phyloP scores from a whole-genome alignment of 805 yeast genomes.

The Spencermartinsiella europaea region DNA sequence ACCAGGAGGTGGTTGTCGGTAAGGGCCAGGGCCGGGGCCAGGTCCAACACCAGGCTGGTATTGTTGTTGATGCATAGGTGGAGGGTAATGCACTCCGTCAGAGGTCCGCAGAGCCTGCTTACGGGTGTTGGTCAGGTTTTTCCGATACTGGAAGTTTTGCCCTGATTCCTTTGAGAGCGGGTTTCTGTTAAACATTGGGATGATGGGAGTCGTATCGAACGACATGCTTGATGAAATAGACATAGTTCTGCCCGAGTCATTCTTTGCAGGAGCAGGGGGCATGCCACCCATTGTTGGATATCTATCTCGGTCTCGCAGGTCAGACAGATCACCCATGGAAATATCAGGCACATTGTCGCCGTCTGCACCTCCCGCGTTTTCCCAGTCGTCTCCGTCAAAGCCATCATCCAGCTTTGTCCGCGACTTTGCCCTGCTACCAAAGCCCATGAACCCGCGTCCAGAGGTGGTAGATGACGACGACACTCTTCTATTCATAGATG shows the following conservation, averaged over 20 bases:
- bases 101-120: slow-evolving; percentile 19
- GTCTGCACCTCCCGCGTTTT: slow-evolving; percentile 21
- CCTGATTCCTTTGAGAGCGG: slow-evolving; percentile 7
- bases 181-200: slow-evolving; percentile 27
- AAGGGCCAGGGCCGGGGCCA: slow-evolving; percentile 11
- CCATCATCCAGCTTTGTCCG: slow-evolving; percentile 5
- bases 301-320: slow-evolving; percentile 32
- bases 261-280: not conserved
- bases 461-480: slow-evolving; percentile 10
- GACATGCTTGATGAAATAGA: slow-evolving; percentile 27
- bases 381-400: slow-evolving; percentile 26
- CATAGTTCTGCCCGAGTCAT: slow-evolving; percentile 24
- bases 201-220: slow-evolving; percentile 34
- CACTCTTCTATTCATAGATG: slow-evolving; percentile 1
- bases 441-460: slow-evolving; percentile 20
- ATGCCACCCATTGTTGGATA: slow-evolving; percentile 27
- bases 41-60: slow-evolving; percentile 5
- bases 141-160: slow-evolving; percentile 18
- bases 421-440: slow-evolving; percentile 19
- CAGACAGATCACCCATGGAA: slow-evolving; percentile 21
- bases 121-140: slow-evolving; percentile 19
- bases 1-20: slow-evolving; percentile 2
- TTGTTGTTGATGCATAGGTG: not conserved
- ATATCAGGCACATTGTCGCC: slow-evolving; percentile 22
- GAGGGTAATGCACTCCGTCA: slow-evolving; percentile 15